Percentiles rank a stretch among this genome's conserved stretches.
These are phyloP conservation scores for Vitis hybrid DNA, from an alignment of 177 flowering plant genomes.

Conservation along the genomic window DNA sequence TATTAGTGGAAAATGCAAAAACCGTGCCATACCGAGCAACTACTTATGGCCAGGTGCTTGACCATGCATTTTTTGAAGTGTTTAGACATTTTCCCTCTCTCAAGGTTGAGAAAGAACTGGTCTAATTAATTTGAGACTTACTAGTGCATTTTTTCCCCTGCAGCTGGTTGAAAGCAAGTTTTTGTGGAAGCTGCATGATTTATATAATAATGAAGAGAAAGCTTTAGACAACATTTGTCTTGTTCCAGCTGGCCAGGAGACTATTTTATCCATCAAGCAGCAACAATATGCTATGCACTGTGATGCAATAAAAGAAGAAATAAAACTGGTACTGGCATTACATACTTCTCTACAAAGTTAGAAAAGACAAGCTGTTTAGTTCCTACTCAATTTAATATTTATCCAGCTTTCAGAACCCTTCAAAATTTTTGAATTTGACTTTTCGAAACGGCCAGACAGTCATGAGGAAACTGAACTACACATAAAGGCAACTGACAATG, in stretches of 20 bases:
- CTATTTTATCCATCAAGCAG: slow-evolving; percentile 44
- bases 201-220: slow-evolving; percentile 50
- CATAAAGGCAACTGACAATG: slow-evolving; percentile 59
- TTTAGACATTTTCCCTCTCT: neutral
- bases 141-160: neutral
- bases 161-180: slow-evolving; percentile 82
- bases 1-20: slow-evolving; percentile 68
- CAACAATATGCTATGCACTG: slow-evolving; percentile 89
- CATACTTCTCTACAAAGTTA: slow-evolving; percentile 4
- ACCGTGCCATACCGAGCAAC: slow-evolving; percentile 84
- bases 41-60: slow-evolving; percentile 77
- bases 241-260: slow-evolving; percentile 59
- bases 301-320: slow-evolving; percentile 63
- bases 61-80: neutral
- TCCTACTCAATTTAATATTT: slow-evolving; percentile 34
- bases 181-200: slow-evolving; percentile 77
- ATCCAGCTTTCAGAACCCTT: slow-evolving; percentile 96
- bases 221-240: slow-evolving; percentile 63
- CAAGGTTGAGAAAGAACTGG: neutral
- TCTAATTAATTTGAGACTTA: neutral
- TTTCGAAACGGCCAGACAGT: slow-evolving; percentile 94
- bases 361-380: slow-evolving; percentile 15
- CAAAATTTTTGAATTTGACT: slow-evolving; percentile 92
- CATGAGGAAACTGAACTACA: slow-evolving; percentile 52
- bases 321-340: slow-evolving; percentile 58